phyloP scores from a whole-genome alignment of 2,329 filamentous ascomycete species.

The Hymenoscyphus infarciens region DNA sequence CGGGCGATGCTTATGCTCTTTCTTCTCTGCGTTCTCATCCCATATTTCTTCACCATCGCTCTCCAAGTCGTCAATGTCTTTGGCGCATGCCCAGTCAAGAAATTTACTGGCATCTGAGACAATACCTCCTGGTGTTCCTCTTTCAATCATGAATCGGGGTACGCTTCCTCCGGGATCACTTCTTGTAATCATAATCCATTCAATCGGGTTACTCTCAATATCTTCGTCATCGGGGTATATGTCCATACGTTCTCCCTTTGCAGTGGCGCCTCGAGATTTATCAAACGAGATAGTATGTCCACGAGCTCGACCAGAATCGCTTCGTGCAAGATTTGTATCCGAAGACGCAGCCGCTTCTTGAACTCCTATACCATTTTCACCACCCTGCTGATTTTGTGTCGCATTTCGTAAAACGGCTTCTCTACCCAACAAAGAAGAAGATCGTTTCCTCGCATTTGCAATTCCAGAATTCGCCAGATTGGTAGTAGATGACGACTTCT shows the following conservation, averaged over 20 bases:
- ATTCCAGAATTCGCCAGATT: constrained; percentile 40
- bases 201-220: constrained; percentile 59
- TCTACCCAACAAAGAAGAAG: constrained; percentile 35
- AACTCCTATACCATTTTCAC: constrained; percentile 11
- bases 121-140: constrained; percentile 64
- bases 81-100: constrained; percentile 61
- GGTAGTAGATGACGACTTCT: constrained; percentile 43
- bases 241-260: constrained; percentile 37
- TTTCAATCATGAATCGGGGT: constrained; percentile 68
- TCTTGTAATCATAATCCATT: constrained; percentile 73
- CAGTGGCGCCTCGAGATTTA: constrained; percentile 37
- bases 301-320: constrained; percentile 33
- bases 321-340: constrained; percentile 21
- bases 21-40: constrained; percentile 20
- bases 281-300: constrained; percentile 42
- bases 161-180: constrained; percentile 71
- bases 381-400: constrained; percentile 26
- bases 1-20: constrained; percentile 19
- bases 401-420: constrained; percentile 45
- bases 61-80: constrained; percentile 31
- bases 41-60: constrained; percentile 25
- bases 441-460: constrained; percentile 28
- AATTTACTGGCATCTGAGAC: constrained; percentile 65
- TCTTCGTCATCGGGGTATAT: constrained; percentile 39
- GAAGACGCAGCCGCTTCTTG: constrained; percentile 17